A percentile compares a stretch with the other conserved stretches of the same genome.
phyloP scores from a whole-genome alignment of 1,284 basidiomycete genomes.

The Fereydounia khargensis region DNA sequence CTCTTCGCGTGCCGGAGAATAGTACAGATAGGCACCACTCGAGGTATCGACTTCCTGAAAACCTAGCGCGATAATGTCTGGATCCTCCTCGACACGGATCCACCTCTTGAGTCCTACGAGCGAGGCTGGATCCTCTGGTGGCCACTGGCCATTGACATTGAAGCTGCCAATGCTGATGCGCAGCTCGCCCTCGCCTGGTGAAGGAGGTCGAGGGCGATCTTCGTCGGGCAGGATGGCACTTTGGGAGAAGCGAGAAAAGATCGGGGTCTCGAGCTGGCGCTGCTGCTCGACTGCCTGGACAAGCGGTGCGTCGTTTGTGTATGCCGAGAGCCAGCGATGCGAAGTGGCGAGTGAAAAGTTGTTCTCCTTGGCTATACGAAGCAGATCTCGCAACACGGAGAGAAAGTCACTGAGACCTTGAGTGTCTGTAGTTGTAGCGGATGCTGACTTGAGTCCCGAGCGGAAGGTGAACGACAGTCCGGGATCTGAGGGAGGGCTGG shows the following conservation, averaged over 20 bases:
- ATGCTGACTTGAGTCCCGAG: conserved; percentile 1
- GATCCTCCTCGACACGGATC: conserved; percentile 26
- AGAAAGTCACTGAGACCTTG: conserved; percentile 30
- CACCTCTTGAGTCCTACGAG: conserved; percentile 25
- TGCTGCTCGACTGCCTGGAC: too few relatives aligned
- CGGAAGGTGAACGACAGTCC: conserved; percentile 14
- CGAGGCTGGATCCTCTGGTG: conserved; percentile 5
- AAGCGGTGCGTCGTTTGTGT: conserved; percentile 11
- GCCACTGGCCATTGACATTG: conserved; percentile 23
- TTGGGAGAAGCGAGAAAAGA: conserved; percentile 32
- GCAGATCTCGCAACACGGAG: conserved; percentile 23
- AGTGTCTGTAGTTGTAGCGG: conserved; percentile 15
- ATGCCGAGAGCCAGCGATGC: conserved; percentile 18
- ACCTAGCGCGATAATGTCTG: conserved; percentile 30
- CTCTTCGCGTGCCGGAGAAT: conserved; percentile 25
- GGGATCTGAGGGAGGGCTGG: conserved; percentile 4
- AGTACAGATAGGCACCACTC: conserved; percentile 33
- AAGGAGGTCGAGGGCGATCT: conserved; percentile 4
- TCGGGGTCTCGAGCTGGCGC: conserved; percentile 6
- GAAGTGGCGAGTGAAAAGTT: conserved; percentile 5
- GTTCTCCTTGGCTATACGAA: conserved; percentile 14
- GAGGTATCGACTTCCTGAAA: conserved; percentile 41
- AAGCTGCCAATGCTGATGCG: conserved; percentile 24
- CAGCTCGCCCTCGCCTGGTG: conserved; percentile 27
- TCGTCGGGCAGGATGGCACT: conserved; percentile 10